A percentile compares a stretch with the other conserved stretches of the same genome.
Conservation (phyloP, 306 rosid species). For the Lagenaria siceraria region DNA sequence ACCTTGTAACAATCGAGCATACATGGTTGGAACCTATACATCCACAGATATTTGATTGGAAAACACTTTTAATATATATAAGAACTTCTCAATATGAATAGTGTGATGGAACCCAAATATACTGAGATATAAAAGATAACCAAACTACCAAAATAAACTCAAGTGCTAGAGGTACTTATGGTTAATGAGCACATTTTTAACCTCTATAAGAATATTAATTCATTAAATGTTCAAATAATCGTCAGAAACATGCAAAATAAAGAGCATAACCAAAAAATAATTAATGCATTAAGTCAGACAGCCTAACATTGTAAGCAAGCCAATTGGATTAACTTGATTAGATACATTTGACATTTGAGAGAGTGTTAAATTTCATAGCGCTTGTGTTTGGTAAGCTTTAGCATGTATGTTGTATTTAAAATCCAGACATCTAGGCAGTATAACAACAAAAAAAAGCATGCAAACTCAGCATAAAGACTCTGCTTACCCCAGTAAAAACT, state of each 20-base stretch:
- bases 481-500: slow-evolving; percentile 85
- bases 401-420: background rate
- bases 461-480: slow-evolving; percentile 8
- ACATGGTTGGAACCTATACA: slow-evolving; percentile 85
- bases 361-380: background rate
- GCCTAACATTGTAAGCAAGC: background rate
- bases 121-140: too few relatives aligned
- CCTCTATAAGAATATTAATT: background rate
- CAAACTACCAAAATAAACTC: too few relatives aligned
- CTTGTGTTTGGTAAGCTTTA: background rate
- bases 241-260: background rate
- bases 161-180: too few relatives aligned
- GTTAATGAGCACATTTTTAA: background rate
- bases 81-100: background rate
- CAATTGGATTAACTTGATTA: background rate
- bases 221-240: background rate
- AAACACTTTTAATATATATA: slow-evolving; percentile 5
- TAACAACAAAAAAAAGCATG: background rate
- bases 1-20: slow-evolving; percentile 76
- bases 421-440: background rate
- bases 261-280: background rate
- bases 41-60: background rate
- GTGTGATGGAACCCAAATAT: too few relatives aligned
- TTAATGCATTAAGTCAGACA: background rate
- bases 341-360: background rate